Evolutionary conservation across 192 early-diverging fungal species (phyloP), one percentile per base, ranked within the genome.

Genomic region (Dimargaris cristalligena): DNA sequence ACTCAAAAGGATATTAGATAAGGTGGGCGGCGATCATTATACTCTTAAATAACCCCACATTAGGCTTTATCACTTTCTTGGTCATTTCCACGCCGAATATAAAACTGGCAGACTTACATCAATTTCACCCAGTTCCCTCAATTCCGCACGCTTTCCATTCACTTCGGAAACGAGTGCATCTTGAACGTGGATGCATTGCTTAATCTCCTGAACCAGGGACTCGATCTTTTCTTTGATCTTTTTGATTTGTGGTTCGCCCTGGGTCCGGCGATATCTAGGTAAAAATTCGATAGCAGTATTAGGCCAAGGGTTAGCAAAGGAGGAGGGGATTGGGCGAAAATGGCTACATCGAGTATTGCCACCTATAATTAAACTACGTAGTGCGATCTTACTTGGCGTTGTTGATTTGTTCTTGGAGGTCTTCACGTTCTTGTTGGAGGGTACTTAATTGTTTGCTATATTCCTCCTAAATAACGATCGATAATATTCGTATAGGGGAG

Each of bases 331-430:
- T 61, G 22, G 16, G 23, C 26, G 22, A 25, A n/a, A n/a, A n/a
- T n/a, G n/a, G n/a, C n/a, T n/a, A n/a, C n/a, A n/a, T n/a, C n/a
- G n/a, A n/a, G n/a, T n/a, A n/a, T n/a, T n/a, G n/a, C n/a, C n/a
- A n/a, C n/a, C n/a, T n/a, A n/a, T n/a, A n/a, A n/a, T n/a, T n/a
- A n/a, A n/a, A n/a, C n/a, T n/a, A n/a, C n/a, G n/a, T n/a, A n/a
- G n/a, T n/a, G n/a, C n/a, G n/a, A n/a, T 18, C 26, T 49, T 52
- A 67, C 60, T 61, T 50, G 56, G 83, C 71, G 2, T 65, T 66
- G 34, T 75, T 77, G 34, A 88, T 78, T 31, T 69, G 60, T 34
- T 77, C 74, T 20, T 71, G 58, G 11, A 84, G 65, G 11, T 84
- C 77, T 29, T 77, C 70, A 28, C 78, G 72, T 49, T 78, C 73